These are phyloP conservation scores for Chondrus crispus DNA, from an alignment of 23 red algal species.

Conservation along the genomic window DNA sequence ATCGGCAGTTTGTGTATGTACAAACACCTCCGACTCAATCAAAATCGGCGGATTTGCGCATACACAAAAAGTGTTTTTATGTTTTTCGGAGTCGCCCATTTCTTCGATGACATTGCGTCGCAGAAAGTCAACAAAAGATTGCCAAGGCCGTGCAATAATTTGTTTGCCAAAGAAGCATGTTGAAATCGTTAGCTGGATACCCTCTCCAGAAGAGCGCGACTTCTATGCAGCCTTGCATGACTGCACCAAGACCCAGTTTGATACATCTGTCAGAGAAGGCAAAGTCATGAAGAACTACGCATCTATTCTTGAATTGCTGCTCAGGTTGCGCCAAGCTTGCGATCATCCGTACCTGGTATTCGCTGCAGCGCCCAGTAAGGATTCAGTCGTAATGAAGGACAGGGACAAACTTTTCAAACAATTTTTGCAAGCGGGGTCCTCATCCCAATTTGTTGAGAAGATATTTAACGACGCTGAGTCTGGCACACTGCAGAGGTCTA, in stretches of 20 bases:
- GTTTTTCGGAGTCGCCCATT: conserved; percentile 44
- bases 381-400: conserved; percentile 45
- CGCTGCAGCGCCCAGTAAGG: conserved; percentile 44
- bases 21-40: too few relatives aligned
- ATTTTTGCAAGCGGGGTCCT: conserved; percentile 45
- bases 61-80: background rate
- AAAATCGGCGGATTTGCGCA: too few relatives aligned
- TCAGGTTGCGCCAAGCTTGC: conserved; percentile 68
- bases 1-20: too few relatives aligned
- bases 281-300: conserved; percentile 67
- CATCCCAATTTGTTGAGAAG: conserved; percentile 49
- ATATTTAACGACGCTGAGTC: conserved; percentile 45
- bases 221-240: conserved; percentile 62
- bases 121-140: conserved; percentile 37
- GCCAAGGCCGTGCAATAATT: conserved; percentile 25
- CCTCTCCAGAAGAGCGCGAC: conserved; percentile 51
- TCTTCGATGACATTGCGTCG: conserved; percentile 61
- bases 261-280: conserved; percentile 42
- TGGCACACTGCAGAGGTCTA: background rate
- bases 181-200: background rate
- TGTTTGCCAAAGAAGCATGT: conserved; percentile 49
- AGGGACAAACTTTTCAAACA: conserved; percentile 54
- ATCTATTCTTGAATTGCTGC: conserved; percentile 61
- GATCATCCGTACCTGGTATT: conserved; percentile 71
- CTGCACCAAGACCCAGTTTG: conserved; percentile 33